These are phyloP conservation scores for Cryptococcus jaspeensis DNA, from an alignment of 1,284 basidiomycete species.

Conservation along the genomic window DNA sequence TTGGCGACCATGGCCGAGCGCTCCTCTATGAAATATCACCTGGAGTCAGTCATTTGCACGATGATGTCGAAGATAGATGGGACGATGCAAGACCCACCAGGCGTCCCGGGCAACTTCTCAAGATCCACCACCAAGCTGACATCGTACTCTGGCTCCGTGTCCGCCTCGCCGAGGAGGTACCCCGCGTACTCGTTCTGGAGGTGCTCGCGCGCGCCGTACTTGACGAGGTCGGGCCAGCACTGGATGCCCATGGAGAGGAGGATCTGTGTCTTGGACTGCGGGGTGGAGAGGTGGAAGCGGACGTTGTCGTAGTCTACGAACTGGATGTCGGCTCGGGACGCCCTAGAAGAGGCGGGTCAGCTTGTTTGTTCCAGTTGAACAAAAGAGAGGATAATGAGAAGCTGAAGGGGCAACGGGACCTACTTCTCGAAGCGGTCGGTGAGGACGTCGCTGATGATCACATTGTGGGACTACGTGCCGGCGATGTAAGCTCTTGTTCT, in stretches of 20 bases:
- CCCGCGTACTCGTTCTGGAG: slow-evolving; percentile 81
- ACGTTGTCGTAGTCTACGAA: slow-evolving; percentile 99
- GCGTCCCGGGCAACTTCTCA: slow-evolving; percentile 72
- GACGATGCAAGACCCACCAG: slow-evolving; percentile 63
- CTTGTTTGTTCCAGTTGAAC: neutral
- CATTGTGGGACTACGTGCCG: slow-evolving; percentile 72
- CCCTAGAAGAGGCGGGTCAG: slow-evolving; percentile 56
- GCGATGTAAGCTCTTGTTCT: slow-evolving; percentile 3
- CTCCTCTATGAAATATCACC: slow-evolving; percentile 67
- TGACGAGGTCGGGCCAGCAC: slow-evolving; percentile 91
- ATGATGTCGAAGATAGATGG: too few relatives aligned
- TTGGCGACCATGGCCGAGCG: slow-evolving; percentile 77
- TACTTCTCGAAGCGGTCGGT: slow-evolving; percentile 87
- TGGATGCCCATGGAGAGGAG: slow-evolving; percentile 94
- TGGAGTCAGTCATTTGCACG: too few relatives aligned
- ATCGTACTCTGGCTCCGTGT: slow-evolving; percentile 79
- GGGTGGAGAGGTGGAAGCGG: slow-evolving; percentile 86
- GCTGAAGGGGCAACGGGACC: slow-evolving; percentile 33
- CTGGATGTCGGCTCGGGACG: slow-evolving; percentile 84
- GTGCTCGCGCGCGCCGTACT: slow-evolving; percentile 80
- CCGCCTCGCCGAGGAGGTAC: slow-evolving; percentile 53
- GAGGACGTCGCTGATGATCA: slow-evolving; percentile 88
- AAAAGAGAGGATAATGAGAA: too few relatives aligned
- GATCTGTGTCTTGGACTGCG: slow-evolving; percentile 72
- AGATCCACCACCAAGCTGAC: slow-evolving; percentile 85